Conservation (phyloP, 768 basidiomycete genomes). For the Dictyophora rubrovolvata region DNA sequence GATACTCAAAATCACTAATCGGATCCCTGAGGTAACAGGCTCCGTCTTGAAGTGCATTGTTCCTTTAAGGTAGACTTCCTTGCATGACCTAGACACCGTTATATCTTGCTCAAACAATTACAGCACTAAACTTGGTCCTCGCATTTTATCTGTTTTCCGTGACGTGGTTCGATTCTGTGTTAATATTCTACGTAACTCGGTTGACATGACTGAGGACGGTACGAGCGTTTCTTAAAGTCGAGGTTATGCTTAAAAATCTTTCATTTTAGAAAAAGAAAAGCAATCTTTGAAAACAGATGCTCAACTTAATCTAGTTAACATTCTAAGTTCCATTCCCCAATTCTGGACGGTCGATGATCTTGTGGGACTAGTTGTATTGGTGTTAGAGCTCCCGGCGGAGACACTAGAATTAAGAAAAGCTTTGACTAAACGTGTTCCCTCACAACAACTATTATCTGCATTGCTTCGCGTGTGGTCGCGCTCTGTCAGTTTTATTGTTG, state of each 20-base stretch:
- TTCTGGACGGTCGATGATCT: constrained; percentile 69
- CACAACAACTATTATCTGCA: constrained; percentile 57
- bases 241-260: not conserved
- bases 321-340: constrained; percentile 67
- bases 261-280: not conserved
- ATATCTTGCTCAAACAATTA: constrained; percentile 9
- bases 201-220: not conserved
- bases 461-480: constrained; percentile 48
- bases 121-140: constrained; percentile 72
- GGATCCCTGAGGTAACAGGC: constrained; percentile 22
- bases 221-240: not conserved
- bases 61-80: constrained; percentile 46
- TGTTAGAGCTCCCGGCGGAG: constrained; percentile 33
- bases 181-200: constrained; percentile 2
- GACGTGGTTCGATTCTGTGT: constrained; percentile 55
- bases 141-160: constrained; percentile 78
- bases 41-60: constrained; percentile 46
- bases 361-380: constrained; percentile 42
- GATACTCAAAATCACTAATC: constrained; percentile 39
- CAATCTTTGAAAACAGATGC: constrained; percentile 23
- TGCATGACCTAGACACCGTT: not conserved
- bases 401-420: constrained; percentile 46
- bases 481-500: not conserved
- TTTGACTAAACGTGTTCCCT: constrained; percentile 59
- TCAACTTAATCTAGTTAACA: constrained; percentile 47